phyloP scores from a whole-genome alignment of 371 early-diverging fungal species.

The Circinella minor region DNA sequence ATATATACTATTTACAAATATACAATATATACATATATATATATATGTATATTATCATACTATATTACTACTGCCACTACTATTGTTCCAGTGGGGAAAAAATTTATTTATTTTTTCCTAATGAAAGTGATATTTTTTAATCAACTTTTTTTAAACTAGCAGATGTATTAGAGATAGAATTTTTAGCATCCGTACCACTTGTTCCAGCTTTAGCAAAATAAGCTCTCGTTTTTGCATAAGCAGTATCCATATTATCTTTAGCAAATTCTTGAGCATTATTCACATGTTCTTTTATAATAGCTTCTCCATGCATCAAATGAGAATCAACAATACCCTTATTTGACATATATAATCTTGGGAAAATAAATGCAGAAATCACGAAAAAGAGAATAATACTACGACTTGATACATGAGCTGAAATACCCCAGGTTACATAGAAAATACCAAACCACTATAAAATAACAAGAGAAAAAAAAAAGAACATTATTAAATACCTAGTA shows the following conservation, averaged over 20 bases:
- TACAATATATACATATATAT: too few relatives aligned
- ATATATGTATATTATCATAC: too few relatives aligned
- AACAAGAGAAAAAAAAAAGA: not conserved
- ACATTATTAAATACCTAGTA: not conserved
- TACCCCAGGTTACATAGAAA: constrained; percentile 42
- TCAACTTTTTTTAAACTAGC: constrained; percentile 13
- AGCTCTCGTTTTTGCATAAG: constrained; percentile 11
- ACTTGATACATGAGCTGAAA: constrained; percentile 43
- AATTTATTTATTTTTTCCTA: too few relatives aligned
- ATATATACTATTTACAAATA: too few relatives aligned
- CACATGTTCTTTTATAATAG: constrained; percentile 21
- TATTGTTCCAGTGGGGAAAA: too few relatives aligned
- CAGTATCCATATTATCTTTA: constrained; percentile 10
- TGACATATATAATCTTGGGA: constrained; percentile 44
- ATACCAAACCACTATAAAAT: constrained; percentile 32
- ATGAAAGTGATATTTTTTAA: not conserved
- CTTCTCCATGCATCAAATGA: constrained; percentile 44
- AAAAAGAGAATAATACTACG: constrained; percentile 31
- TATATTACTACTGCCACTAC: too few relatives aligned
- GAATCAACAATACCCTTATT: constrained; percentile 51
- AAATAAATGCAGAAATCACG: constrained; percentile 37
- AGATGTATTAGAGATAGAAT: constrained; percentile 16
- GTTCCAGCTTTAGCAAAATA: constrained; percentile 22
- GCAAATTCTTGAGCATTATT: constrained; percentile 12
- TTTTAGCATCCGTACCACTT: constrained; percentile 23